Evolutionary conservation across 257 asterid genomes (phyloP), one percentile per base, ranked within the genome.

Genomic region (Salvia rosmarinus): DNA sequence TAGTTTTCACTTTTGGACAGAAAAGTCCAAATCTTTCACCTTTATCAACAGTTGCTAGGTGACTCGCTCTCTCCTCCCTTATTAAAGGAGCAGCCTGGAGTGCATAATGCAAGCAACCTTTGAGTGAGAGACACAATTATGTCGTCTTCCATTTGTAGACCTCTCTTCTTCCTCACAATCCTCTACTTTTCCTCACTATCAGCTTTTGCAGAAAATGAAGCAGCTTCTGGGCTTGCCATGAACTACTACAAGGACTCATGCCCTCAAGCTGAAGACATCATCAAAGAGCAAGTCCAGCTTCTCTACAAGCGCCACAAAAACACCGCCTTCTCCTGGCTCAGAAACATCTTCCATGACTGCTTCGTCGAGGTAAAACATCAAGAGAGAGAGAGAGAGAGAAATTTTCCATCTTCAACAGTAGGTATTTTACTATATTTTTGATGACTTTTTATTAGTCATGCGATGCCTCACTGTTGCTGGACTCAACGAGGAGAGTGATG

Each of bases 341-440:
- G 99, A 67, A 94, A 94, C 86, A 88, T 94, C 71, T 94, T 94
- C 88, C 99, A 94, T 63, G 99, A 94, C 91, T 94, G 99, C 89
- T 83, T 82, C 61, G 99, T 94, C 37, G 89, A 89, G 96, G 99
- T n/a, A n/a, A n/a, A n/a, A n/a, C n/a, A n/a, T n/a, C n/a, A n/a
- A n/a, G n/a, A n/a, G n/a, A n/a, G n/a, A n/a, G n/a, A n/a, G n/a
- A n/a, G n/a, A n/a, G n/a, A n/a, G n/a, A n/a, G n/a, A n/a, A n/a
- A n/a, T n/a, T n/a, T n/a, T n/a, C n/a, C n/a, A n/a, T n/a, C n/a
- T n/a, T n/a, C n/a, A n/a, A n/a, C n/a, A n/a, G n/a, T n/a, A n/a
- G n/a, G n/a, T n/a, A n/a, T n/a, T n/a, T n/a, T n/a, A n/a, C n/a
- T n/a, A 35, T 37, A 25, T 9, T 5, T 5, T 37, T 37, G 9